These are phyloP conservation scores for Cladorrhinum samala DNA, from an alignment of 495 filamentous ascomycete species.

Conservation along the genomic window DNA sequence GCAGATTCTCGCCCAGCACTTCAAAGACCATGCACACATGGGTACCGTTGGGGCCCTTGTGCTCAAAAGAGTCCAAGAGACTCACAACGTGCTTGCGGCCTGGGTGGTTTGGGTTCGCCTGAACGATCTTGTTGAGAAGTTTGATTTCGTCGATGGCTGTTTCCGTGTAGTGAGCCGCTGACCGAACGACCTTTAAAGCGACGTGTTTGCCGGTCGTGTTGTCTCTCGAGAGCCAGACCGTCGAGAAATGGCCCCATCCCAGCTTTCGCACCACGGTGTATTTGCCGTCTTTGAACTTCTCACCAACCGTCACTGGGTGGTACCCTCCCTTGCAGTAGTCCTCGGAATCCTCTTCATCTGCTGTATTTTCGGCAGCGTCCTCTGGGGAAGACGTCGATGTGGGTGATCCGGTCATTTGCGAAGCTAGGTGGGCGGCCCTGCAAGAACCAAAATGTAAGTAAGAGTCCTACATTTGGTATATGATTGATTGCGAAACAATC, in stretches of 20 bases:
- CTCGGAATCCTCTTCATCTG: conserved; percentile 97
- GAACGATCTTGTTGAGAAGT: conserved; percentile 89
- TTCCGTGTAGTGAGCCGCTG: conserved; percentile 96
- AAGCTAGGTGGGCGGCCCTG: conserved; percentile 30
- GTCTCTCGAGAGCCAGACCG: conserved; percentile 93
- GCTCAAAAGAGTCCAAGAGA: conserved; percentile 92
- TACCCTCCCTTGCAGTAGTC: conserved; percentile 99
- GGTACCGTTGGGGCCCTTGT: conserved; percentile 91
- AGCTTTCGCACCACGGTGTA: conserved; percentile 96
- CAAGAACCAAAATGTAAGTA: conserved; percentile 18
- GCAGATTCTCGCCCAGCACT: conserved; percentile 89
- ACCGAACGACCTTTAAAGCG: conserved; percentile 94
- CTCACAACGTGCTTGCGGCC: conserved; percentile 93
- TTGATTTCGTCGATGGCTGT: conserved; percentile 99
- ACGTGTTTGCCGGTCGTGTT: conserved; percentile 90
- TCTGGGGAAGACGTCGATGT: conserved; percentile 73
- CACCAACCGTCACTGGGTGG: conserved; percentile 86
- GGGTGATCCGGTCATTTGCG: conserved; percentile 59
- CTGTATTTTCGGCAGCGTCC: conserved; percentile 85
- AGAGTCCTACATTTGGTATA: conserved; percentile 9
- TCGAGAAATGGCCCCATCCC: conserved; percentile 98
- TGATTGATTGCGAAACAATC: not conserved
- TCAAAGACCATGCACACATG: conserved; percentile 99
- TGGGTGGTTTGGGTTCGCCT: conserved; percentile 88
- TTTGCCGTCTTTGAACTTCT: conserved; percentile 95